Evolutionary conservation across 2,329 filamentous ascomycete species (phyloP).

Genomic region (Camptophora hylomeconis): DNA sequence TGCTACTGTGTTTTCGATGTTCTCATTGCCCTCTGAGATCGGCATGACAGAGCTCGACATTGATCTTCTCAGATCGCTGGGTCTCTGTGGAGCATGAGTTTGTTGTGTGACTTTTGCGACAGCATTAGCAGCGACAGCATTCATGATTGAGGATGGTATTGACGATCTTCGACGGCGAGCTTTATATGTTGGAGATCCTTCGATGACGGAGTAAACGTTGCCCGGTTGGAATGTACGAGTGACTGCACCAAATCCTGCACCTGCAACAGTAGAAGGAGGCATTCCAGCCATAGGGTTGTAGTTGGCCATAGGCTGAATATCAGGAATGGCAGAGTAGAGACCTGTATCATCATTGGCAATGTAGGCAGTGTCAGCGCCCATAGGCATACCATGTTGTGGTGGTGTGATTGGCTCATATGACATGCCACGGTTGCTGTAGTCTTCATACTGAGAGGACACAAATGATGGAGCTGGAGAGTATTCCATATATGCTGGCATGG

Average conservation of each 20-base stretch:
- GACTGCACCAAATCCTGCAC: conserved; percentile 63
- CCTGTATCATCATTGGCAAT: conserved; percentile 97
- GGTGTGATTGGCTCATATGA: conserved; percentile 96
- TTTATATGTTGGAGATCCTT: conserved; percentile 98
- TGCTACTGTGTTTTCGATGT: conserved; percentile 1
- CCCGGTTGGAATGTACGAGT: conserved; percentile 53
- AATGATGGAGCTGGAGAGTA: conserved; percentile 97
- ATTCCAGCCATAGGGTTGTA: conserved; percentile 86
- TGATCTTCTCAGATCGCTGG: conserved; percentile 82
- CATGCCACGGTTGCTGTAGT: conserved; percentile 91
- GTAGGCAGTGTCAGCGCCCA: conserved; percentile 82
- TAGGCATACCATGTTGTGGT: conserved; percentile 72
- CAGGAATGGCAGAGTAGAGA: conserved; percentile 86
- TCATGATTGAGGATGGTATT: conserved; percentile 67
- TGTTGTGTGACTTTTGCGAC: conserved; percentile 35
- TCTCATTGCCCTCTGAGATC: conserved; percentile 66
- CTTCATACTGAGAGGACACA: conserved; percentile 95
- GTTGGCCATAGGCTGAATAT: conserved; percentile 62
- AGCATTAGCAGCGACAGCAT: conserved; percentile 47
- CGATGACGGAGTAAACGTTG: conserved; percentile 89
- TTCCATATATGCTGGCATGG: conserved; percentile 97
- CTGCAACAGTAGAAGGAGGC: conserved; percentile 70
- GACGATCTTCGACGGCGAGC: conserved; percentile 88
- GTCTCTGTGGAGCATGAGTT: conserved; percentile 54
- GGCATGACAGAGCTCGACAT: conserved; percentile 79